These are phyloP conservation scores for Candida caryicola DNA, from an alignment of 805 yeast genomes.

Conservation along the genomic window DNA sequence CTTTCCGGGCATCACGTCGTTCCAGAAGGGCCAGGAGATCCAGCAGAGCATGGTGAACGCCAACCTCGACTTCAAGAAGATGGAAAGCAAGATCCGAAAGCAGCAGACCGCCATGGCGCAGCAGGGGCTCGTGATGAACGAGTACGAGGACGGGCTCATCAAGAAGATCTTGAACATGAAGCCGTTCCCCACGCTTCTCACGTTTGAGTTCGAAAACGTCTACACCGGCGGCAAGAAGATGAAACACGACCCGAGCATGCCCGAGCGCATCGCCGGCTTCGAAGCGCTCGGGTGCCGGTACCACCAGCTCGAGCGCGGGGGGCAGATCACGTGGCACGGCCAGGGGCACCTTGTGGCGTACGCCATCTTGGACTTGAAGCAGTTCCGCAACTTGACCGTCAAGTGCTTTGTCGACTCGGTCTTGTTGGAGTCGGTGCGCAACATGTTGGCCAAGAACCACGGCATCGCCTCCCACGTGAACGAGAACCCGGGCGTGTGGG, in stretches of 20 bases:
- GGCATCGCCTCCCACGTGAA: conserved; percentile 51
- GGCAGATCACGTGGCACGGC: conserved; percentile 95
- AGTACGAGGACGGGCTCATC: conserved; percentile 46
- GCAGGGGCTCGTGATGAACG: conserved; percentile 42
- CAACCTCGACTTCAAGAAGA: conserved; percentile 53
- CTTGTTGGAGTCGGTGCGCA: conserved; percentile 57
- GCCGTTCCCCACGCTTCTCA: conserved; percentile 66
- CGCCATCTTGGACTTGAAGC: conserved; percentile 61
- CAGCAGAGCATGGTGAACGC: conserved; percentile 58
- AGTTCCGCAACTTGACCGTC: conserved; percentile 54
- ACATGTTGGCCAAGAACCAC: conserved; percentile 37
- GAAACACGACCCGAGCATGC: conserved; percentile 45
- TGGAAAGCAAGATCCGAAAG: conserved; percentile 46
- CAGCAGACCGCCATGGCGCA: conserved; percentile 36
- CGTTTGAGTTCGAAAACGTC: conserved; percentile 82
- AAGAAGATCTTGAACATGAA: conserved; percentile 43
- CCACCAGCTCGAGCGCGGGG: conserved; percentile 86
- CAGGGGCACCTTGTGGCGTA: conserved; percentile 91
- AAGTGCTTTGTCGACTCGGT: conserved; percentile 61
- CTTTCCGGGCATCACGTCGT: conserved; percentile 40
- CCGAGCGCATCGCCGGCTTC: conserved; percentile 24
- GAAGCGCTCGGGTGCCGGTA: conserved; percentile 51
- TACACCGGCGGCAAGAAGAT: conserved; percentile 92
- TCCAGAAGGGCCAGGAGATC: conserved; percentile 48
- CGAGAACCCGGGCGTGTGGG: conserved; percentile 89